These are phyloP conservation scores for Apiosordaria backusii DNA, from an alignment of 495 filamentous ascomycete genomes.

Conservation along the genomic window DNA sequence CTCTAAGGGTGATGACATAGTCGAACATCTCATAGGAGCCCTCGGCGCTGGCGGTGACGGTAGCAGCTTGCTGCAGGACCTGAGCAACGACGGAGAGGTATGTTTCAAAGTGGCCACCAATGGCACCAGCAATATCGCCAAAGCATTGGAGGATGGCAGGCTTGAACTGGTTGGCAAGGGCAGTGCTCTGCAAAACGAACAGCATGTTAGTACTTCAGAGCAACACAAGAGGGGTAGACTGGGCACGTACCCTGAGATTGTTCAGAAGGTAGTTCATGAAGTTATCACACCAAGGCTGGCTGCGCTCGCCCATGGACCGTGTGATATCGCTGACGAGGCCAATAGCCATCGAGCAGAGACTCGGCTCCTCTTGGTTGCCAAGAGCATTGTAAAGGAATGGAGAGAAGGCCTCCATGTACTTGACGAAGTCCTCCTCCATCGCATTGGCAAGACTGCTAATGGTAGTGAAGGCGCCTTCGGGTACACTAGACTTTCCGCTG, in stretches of 20 bases:
- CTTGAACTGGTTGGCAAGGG: constrained; percentile 92
- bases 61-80: constrained; percentile 88
- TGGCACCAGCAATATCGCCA: constrained; percentile 95
- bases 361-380: constrained; percentile 89
- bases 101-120: constrained; percentile 84
- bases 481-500: constrained; percentile 85
- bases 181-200: constrained; percentile 52
- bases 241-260: constrained; percentile 71
- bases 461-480: constrained; percentile 86
- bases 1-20: constrained; percentile 88
- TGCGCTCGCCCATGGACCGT: constrained; percentile 80
- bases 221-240: background rate
- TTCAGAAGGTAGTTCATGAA: constrained; percentile 97
- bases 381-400: constrained; percentile 91
- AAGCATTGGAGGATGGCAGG: constrained; percentile 97
- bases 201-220: constrained; percentile 23
- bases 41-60: constrained; percentile 66
- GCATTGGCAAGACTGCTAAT: constrained; percentile 82
- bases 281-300: constrained; percentile 88
- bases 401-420: constrained; percentile 93
- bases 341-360: constrained; percentile 94
- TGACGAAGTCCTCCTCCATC: constrained; percentile 84
- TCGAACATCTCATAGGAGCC: constrained; percentile 87
- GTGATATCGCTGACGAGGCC: constrained; percentile 94
- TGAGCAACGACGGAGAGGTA: constrained; percentile 89